phyloP scores from a whole-genome alignment of 2,329 filamentous ascomycete genomes.

The Aspergillus pseudoviridinutans region DNA sequence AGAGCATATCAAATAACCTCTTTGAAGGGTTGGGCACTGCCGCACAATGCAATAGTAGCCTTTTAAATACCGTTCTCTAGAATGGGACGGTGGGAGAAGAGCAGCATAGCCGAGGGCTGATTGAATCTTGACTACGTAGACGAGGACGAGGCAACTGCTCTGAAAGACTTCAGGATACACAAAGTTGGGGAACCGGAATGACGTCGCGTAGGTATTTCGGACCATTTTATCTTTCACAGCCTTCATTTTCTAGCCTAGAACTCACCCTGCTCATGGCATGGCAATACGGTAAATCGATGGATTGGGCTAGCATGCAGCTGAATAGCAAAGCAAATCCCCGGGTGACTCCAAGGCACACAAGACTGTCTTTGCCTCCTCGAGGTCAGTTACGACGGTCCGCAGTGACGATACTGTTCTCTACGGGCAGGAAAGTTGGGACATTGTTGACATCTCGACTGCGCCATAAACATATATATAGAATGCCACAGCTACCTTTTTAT shows the following conservation, averaged over 20 bases:
- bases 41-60: too few species aligned
- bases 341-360: too few species aligned
- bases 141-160: neutral
- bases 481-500: neutral
- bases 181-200: neutral
- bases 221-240: neutral
- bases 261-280: neutral
- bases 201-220: neutral
- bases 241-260: neutral
- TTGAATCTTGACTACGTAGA: neutral
- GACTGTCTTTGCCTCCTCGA: too few species aligned
- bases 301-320: neutral
- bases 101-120: neutral
- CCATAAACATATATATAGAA: neutral
- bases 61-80: too few species aligned
- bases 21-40: too few species aligned
- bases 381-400: too few species aligned
- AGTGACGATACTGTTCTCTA: neutral
- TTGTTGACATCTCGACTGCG: neutral
- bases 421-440: neutral
- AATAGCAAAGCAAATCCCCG: neutral
- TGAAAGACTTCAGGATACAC: neutral
- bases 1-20: too few species aligned
- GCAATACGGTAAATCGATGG: too few species aligned
- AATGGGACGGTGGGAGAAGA: neutral